phyloP scores from a whole-genome alignment of 73 alveolate genomes.

The Urostyla sp. region DNA sequence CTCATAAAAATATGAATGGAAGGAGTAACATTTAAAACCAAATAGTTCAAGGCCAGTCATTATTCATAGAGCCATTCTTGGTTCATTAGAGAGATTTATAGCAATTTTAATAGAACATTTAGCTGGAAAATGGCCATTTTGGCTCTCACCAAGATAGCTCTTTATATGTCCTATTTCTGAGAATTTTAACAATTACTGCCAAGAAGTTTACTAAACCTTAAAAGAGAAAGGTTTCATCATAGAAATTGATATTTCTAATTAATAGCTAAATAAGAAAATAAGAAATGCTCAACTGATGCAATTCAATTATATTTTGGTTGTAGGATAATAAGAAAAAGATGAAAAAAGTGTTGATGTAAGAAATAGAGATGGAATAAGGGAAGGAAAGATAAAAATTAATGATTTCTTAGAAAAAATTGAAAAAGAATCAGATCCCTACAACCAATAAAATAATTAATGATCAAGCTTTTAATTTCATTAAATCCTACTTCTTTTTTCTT shows the following conservation, averaged over 20 bases:
- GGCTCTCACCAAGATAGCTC: conserved; percentile 99
- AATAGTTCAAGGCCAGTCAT: conserved; percentile 98
- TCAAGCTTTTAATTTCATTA: too few species aligned
- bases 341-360: conserved; percentile 93
- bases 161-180: conserved; percentile 92
- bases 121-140: conserved; percentile 99
- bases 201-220: conserved; percentile 76
- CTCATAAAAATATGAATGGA: conserved; percentile 28
- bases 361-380: conserved; percentile 94
- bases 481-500: too few species aligned
- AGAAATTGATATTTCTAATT: conserved; percentile 86
- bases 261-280: conserved; percentile 94
- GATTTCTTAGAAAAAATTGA: conserved; percentile 14
- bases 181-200: conserved; percentile 74
- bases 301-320: conserved; percentile 94
- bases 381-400: not conserved
- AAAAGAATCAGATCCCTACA: too few species aligned
- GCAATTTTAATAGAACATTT: conserved; percentile 97
- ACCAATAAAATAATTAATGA: too few species aligned
- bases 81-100: conserved; percentile 99
- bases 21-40: conserved; percentile 86
- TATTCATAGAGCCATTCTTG: conserved; percentile 99
- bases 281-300: conserved; percentile 95
- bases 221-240: conserved; percentile 86
- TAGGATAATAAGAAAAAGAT: conserved; percentile 97